Percentiles rank a stretch among this genome's conserved stretches.
phyloP scores from a whole-genome alignment of 2,329 filamentous ascomycete genomes.

The Diaporthe ilicicola region DNA sequence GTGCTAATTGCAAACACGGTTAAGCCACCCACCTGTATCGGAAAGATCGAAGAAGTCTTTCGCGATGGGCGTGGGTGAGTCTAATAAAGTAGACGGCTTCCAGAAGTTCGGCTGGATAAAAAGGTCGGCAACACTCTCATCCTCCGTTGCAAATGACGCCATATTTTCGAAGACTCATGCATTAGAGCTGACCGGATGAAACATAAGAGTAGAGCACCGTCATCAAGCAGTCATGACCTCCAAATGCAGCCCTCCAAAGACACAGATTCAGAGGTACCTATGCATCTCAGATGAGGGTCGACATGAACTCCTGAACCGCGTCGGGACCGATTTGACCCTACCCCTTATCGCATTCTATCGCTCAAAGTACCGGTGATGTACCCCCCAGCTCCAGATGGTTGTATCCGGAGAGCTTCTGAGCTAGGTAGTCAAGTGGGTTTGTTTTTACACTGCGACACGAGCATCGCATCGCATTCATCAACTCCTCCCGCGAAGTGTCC shows the following conservation, averaged over 20 bases:
- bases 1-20: background rate
- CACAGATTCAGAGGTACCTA: background rate
- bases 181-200: background rate
- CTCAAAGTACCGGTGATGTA: background rate
- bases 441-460: background rate
- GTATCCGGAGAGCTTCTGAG: background rate
- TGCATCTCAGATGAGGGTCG: background rate
- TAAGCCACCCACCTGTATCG: slow-evolving; percentile 42
- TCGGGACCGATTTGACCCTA: background rate
- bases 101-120: slow-evolving; percentile 72
- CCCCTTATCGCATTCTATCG: background rate
- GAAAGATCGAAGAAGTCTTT: slow-evolving; percentile 54
- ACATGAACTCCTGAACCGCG: background rate
- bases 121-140: slow-evolving; percentile 59
- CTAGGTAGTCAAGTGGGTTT: background rate
- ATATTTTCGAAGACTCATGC: background rate
- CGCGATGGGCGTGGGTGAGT: slow-evolving; percentile 37
- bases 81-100: slow-evolving; percentile 61
- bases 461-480: no score
- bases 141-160: slow-evolving; percentile 44
- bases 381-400: background rate
- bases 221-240: background rate
- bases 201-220: background rate
- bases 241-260: background rate
- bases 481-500: background rate